These are phyloP conservation scores for Cajanus cajan DNA, from an alignment of 306 rosid genomes.

Conservation along the genomic window DNA sequence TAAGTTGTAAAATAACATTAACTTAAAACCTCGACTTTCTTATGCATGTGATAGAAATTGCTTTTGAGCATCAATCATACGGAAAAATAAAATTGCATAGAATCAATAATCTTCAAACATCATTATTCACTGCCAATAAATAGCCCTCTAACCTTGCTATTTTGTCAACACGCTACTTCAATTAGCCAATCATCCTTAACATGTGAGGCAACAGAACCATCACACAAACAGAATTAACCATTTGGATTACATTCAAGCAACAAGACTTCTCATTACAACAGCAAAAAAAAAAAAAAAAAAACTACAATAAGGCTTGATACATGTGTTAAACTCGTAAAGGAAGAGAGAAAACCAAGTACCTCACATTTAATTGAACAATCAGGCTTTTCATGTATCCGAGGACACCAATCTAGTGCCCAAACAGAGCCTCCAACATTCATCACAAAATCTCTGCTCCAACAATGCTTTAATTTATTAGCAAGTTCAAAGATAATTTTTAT, in stretches of 20 bases:
- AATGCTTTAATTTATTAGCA: slow-evolving; percentile 14
- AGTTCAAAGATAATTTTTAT: slow-evolving; percentile 2
- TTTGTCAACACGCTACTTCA: neutral
- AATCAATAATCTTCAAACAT: neutral
- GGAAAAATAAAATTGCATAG: neutral
- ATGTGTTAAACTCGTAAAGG: slow-evolving; percentile 18
- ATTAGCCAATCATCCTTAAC: neutral
- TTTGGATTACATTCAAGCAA: slow-evolving; percentile 17
- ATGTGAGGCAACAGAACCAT: neutral
- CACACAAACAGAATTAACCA: slow-evolving; percentile 9
- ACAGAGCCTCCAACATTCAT: slow-evolving; percentile 88
- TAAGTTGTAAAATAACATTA: neutral
- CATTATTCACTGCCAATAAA: neutral
- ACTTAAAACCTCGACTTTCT: neutral
- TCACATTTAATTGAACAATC: slow-evolving; percentile 61
- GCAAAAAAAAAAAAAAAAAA: neutral
- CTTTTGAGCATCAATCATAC: neutral
- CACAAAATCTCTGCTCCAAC: slow-evolving; percentile 69
- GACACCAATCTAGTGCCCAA: slow-evolving; percentile 98
- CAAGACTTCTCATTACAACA: too few species aligned
- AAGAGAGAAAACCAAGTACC: slow-evolving; percentile 49
- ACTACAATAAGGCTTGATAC: neutral
- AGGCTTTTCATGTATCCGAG: slow-evolving; percentile 52
- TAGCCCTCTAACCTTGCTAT: neutral
- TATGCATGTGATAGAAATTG: neutral